These are phyloP conservation scores for Clathrus columnatus DNA, from an alignment of 768 basidiomycete genomes.

Conservation along the genomic window DNA sequence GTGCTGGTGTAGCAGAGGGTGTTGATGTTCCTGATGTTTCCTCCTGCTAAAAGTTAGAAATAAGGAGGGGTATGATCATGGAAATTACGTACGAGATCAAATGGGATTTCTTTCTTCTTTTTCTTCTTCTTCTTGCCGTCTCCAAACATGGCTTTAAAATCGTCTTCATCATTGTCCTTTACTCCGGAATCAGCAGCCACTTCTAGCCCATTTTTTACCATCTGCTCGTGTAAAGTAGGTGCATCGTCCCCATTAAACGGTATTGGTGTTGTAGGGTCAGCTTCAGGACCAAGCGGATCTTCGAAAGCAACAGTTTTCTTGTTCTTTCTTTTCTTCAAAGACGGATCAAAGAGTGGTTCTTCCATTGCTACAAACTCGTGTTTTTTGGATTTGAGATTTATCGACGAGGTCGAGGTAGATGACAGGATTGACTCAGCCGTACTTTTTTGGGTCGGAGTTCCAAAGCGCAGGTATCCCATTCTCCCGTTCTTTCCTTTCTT, in stretches of 20 bases:
- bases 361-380: conserved; percentile 34
- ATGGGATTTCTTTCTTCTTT: conserved; percentile 86
- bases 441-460: conserved; percentile 9
- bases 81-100: conserved; percentile 23
- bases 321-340: conserved; percentile 63
- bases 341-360: conserved; percentile 76
- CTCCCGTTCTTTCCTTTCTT: not conserved
- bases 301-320: conserved; percentile 86
- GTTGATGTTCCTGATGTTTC: conserved; percentile 63
- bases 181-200: conserved; percentile 31
- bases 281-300: conserved; percentile 73
- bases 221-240: conserved; percentile 69
- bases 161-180: conserved; percentile 54
- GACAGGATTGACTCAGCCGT: not conserved
- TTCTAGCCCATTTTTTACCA: conserved; percentile 41
- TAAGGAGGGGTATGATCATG: conserved; percentile 6
- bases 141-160: conserved; percentile 77
- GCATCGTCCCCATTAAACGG: conserved; percentile 71
- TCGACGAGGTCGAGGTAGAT: conserved; percentile 12
- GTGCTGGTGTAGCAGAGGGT: conserved; percentile 26
- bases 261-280: conserved; percentile 72
- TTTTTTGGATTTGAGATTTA: conserved; percentile 11
- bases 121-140: conserved; percentile 83
- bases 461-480: not conserved
- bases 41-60: conserved; percentile 33